These are phyloP conservation scores for Cladosporium halotolerans DNA, from an alignment of 2,329 filamentous ascomycete genomes.

Conservation along the genomic window DNA sequence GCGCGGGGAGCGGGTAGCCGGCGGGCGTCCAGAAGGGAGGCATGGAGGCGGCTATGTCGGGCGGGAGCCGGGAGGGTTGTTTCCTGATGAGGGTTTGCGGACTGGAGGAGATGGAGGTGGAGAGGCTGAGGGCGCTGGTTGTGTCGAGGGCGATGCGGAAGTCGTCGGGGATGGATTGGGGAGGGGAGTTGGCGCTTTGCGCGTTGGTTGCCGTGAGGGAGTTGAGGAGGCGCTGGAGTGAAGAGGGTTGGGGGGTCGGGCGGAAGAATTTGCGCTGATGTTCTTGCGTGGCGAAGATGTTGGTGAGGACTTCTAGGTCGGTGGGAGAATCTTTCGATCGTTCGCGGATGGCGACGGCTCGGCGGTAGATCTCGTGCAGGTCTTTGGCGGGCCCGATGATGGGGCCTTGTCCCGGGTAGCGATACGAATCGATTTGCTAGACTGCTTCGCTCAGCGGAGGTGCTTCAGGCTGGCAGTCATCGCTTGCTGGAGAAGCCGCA, in stretches of 20 bases:
- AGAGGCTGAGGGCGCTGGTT: neutral
- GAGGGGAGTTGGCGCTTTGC: neutral
- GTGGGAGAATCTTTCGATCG: slow-evolving; percentile 13
- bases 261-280: neutral
- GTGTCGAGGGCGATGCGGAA: slow-evolving; percentile 7
- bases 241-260: neutral
- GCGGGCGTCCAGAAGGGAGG: slow-evolving; percentile 2
- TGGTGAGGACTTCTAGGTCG: slow-evolving; percentile 27
- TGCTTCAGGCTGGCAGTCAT: neutral
- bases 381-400: slow-evolving; percentile 12
- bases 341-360: slow-evolving; percentile 25
- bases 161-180: neutral
- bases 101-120: neutral
- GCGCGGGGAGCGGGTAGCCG: neutral
- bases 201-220: no score
- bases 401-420: slow-evolving; percentile 26
- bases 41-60: neutral
- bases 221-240: no score
- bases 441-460: neutral
- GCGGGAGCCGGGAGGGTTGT: neutral
- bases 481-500: neutral
- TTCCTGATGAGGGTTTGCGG: neutral
- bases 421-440: slow-evolving; percentile 39
- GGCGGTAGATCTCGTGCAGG: slow-evolving; percentile 12
- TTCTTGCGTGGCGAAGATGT: slow-evolving; percentile 16